Percentiles rank a stretch among this genome's conserved stretches.
Evolutionary conservation across 306 rosid genomes (phyloP).

Genomic region (Mimosa bimucronata): DNA sequence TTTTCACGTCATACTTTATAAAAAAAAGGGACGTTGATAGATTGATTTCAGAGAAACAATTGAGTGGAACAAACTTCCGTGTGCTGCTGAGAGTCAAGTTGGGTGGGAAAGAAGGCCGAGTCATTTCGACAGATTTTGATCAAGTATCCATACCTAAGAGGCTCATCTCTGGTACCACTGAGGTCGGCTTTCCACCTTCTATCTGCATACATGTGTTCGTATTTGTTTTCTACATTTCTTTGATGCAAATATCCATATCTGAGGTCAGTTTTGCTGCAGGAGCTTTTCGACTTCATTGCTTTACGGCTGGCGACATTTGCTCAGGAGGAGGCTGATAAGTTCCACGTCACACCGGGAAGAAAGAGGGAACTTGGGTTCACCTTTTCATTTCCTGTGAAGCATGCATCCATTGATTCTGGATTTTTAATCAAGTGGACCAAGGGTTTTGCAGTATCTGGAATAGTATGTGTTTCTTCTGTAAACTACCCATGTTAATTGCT

Average conservation of each 20-base stretch:
- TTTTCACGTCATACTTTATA: too few relatives aligned
- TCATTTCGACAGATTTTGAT: slow-evolving; percentile 73
- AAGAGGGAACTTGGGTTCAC: slow-evolving; percentile 90
- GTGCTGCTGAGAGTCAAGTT: slow-evolving; percentile 85
- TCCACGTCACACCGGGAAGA: slow-evolving; percentile 56
- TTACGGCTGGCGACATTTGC: slow-evolving; percentile 71
- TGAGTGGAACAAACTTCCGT: slow-evolving; percentile 92
- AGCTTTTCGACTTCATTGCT: slow-evolving; percentile 90
- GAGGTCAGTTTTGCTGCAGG: slow-evolving; percentile 45
- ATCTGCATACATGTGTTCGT: neutral
- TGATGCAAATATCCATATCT: slow-evolving; percentile 2
- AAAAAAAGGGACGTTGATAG: too few relatives aligned
- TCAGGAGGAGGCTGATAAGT: slow-evolving; percentile 59
- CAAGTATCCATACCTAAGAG: slow-evolving; percentile 79
- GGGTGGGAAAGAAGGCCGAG: slow-evolving; percentile 80
- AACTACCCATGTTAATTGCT: neutral
- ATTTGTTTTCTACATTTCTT: neutral
- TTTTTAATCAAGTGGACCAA: slow-evolving; percentile 94
- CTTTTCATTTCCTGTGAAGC: slow-evolving; percentile 93
- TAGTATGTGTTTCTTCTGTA: slow-evolving; percentile 53
- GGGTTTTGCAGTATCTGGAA: slow-evolving; percentile 90
- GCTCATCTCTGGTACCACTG: slow-evolving; percentile 73
- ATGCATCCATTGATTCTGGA: slow-evolving; percentile 85
- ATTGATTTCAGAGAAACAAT: too few relatives aligned
- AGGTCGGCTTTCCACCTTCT: slow-evolving; percentile 42